Evolutionary conservation across 495 filamentous ascomycete species (phyloP), one percentile per base, ranked within the genome.

Genomic region (Xylaria flabelliformis): DNA sequence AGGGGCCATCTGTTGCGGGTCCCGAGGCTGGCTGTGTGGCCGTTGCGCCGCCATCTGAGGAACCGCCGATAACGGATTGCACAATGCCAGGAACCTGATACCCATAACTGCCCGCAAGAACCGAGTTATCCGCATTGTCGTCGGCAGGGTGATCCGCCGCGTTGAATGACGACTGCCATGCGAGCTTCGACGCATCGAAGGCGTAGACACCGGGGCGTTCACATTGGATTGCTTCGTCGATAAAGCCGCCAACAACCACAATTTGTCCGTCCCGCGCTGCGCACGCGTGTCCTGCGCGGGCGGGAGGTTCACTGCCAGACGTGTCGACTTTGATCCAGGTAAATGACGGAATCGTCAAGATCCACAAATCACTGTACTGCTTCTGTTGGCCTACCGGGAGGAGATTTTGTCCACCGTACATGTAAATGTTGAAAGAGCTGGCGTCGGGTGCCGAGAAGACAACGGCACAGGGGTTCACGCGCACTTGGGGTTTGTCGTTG

Each of bases 281-380:
- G 77, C 92, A 93, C 3, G 88, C 87, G 74, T 93, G 91, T 3
- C 92, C 92, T 48, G 90, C 89, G 41, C 92, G 83, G 4, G 86
- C 86, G n/a, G 85, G 82, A 0, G 91, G 91, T 10, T 88, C 81
- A 76, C 88, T 85, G 0, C 78, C 79, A 13, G 75, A 70, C 46
- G 79, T 80, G 65, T 90, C 83, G 44, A 93, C 90, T 71, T 88
- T 77, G 56, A 93, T 89, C 92, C 92, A 94, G 1, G 88, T 91
- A 74, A 94, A 92, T 13, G 85, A 81, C 0, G 92, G 92, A 59
- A 94, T 85, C n/a, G 89, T 91, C 29, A 94, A 84, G 64, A 94
- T 92, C 88, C 90, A 94, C 83, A 92, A 90, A 75, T 94, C 92
- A 58, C 85, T 85, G 79, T 92, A 93, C 74, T 93, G 90, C 4